Conservation (phyloP, 2,329 filamentous ascomycete species). For the Hypoxylon sp. region DNA sequence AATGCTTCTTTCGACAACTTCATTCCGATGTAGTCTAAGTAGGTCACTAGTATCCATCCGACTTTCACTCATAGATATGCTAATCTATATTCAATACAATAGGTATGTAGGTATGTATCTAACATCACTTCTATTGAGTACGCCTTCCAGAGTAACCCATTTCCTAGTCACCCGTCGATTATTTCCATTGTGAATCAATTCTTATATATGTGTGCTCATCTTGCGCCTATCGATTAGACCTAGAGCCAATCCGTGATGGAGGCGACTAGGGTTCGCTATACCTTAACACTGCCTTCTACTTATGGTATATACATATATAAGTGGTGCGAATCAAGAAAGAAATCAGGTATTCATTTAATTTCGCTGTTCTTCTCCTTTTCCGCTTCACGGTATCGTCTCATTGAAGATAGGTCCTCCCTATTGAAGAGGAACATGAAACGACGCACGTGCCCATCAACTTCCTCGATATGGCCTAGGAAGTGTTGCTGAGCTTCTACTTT, state of each 20-base stretch:
- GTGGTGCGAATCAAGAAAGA: background rate
- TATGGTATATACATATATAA: background rate
- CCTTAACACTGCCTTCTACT: background rate
- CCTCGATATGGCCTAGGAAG: background rate
- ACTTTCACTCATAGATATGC: background rate
- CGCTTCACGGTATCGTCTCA: background rate
- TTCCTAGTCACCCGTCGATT: background rate
- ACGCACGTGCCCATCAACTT: background rate
- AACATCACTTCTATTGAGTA: background rate
- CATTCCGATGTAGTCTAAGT: background rate
- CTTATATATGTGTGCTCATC: background rate
- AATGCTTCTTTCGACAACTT: background rate
- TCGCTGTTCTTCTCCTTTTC: background rate
- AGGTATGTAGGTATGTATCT: no score
- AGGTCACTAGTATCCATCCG: background rate
- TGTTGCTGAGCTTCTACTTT: background rate
- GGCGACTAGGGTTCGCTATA: background rate
- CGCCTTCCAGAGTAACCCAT: background rate
- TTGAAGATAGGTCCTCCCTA: background rate
- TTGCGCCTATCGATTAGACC: background rate
- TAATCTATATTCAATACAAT: background rate
- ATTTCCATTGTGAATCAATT: background rate
- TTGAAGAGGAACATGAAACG: background rate
- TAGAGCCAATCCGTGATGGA: background rate
- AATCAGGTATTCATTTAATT: background rate